phyloP scores from a whole-genome alignment of 257 asterid genomes.

The Jaltomata sinuosa region DNA sequence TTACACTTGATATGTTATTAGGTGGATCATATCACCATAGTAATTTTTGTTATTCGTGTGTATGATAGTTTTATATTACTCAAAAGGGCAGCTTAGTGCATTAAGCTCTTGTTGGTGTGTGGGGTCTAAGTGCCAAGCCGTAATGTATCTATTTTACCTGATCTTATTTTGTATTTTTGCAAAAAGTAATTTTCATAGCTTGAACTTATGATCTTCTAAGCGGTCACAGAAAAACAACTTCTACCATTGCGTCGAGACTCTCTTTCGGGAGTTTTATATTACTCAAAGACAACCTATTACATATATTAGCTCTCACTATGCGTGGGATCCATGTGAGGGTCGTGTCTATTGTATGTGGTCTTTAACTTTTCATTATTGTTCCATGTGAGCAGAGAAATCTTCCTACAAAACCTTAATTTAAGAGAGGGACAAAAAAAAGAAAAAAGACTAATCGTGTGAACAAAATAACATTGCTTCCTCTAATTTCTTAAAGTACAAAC shows the following conservation, averaged over 20 bases:
- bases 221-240: background rate
- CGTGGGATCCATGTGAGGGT: no score
- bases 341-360: no score
- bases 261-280: background rate
- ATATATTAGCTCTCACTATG: no score
- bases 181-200: background rate
- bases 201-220: fast-evolving
- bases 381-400: background rate
- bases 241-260: no score
- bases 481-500: background rate
- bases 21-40: background rate
- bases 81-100: no score
- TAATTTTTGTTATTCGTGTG: no score
- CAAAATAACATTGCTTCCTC: background rate
- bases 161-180: fast-evolving
- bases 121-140: background rate
- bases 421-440: background rate
- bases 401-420: background rate
- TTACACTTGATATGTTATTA: no score
- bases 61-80: no score
- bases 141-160: fast-evolving
- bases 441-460: background rate
- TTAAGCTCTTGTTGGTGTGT: no score
- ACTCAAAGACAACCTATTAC: no score
- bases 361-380: background rate